These are phyloP conservation scores for Phlebiopsis flavidoalba DNA, from an alignment of 768 basidiomycete genomes.

Conservation along the genomic window DNA sequence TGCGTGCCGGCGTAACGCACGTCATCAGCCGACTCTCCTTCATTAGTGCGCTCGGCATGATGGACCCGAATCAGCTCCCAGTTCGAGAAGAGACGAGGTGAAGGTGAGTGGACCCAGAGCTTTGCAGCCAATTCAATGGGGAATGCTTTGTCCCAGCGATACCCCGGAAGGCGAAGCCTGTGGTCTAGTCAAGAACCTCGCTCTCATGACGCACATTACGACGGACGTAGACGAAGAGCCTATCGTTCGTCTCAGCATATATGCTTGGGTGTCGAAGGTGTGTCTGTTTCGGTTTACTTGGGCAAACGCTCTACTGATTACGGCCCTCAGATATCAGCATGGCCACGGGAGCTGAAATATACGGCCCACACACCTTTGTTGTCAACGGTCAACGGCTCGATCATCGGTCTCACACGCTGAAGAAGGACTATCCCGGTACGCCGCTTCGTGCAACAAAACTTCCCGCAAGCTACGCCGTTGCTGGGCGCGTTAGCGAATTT, in stretches of 20 bases:
- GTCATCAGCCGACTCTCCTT: conserved; percentile 93
- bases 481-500: conserved; percentile 91
- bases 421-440: conserved; percentile 57
- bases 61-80: conserved; percentile 99
- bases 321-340: conserved; percentile 70
- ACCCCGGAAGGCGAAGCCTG: conserved; percentile 99
- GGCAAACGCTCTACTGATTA: neutral
- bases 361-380: conserved; percentile 86
- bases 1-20: conserved; percentile 96
- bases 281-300: conserved; percentile 16
- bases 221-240: conserved; percentile 98
- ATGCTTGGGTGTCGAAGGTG: conserved; percentile 98
- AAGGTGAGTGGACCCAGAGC: conserved; percentile 98
- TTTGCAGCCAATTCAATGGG: conserved; percentile 98
- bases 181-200: conserved; percentile 96
- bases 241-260: conserved; percentile 80
- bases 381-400: conserved; percentile 75
- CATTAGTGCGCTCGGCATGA: conserved; percentile 98
- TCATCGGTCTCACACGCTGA: no score
- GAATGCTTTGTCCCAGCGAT: conserved; percentile 95
- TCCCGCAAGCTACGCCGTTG: conserved; percentile 77
- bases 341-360: conserved; percentile 93
- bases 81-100: conserved; percentile 98
- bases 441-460: conserved; percentile 90
- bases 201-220: conserved; percentile 99